Evolutionary conservation across 768 basidiomycete genomes (phyloP), one percentile per base, ranked within the genome.

Genomic region (Kwoniella botswanensis): DNA sequence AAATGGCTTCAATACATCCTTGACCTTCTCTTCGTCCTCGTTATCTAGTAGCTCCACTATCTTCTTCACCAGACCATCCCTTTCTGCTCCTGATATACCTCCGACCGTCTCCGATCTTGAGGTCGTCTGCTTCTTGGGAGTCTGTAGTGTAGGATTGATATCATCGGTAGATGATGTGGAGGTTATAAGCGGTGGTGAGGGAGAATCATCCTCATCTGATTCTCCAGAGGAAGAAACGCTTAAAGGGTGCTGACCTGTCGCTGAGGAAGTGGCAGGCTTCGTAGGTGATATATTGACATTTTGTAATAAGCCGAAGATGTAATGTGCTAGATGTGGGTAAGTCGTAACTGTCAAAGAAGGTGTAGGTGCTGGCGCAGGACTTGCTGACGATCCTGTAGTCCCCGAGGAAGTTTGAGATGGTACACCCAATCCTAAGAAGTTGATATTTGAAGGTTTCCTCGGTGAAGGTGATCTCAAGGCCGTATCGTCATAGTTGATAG

Each of bases 1-100:
- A 29, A 87, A 88, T 44, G 87, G 86, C 84, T 89, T 91, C 69
- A 97, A 87, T 44, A 93, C 78, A 0, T 82, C 76, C 84, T 95
- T 94, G 78, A 96, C 89, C 59, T 89, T 89, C 65, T 96, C 94
- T 84, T 94, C 94, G 68, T 91, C 89, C 84, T 98, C 94, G 63
- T 90, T 88, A 41, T 88, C 88, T 50, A 97, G 88, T 63, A 93
- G 85, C 2, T 86, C 85, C 26, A 91, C 91, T 3, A 95, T 90
- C 77, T 86, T 86, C 77, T 86, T 88, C n/a, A 95, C 88, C 10
- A 94, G 83, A 44, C 86, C 84, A 4, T 89, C 86, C 54, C 87
- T 88, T 55, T 93, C 88, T 42, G 56, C 7, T 22, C 61, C 55
- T 44, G 64, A 26, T 22, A 58, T 17, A 3, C 53, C 46, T 43